Conservation (phyloP, 1,284 basidiomycete genomes). For the Paramarasmius palmivorus region DNA sequence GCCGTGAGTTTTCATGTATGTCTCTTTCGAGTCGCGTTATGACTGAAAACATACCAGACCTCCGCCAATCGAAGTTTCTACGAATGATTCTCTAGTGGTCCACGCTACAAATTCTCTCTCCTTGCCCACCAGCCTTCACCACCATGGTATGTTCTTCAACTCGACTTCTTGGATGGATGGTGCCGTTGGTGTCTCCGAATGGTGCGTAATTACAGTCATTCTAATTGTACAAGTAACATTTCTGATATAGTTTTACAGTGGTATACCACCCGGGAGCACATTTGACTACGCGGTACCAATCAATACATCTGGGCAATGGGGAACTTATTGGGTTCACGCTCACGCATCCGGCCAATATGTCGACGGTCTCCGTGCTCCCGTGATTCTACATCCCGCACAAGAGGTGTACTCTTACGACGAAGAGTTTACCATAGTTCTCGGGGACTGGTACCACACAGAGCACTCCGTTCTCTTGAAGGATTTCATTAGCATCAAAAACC, state of each 20-base stretch:
- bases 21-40: background rate
- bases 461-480: conserved; percentile 63
- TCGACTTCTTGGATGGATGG: conserved; percentile 87
- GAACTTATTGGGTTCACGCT: conserved; percentile 90
- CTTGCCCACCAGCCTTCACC: conserved; percentile 66
- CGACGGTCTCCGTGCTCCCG: conserved; percentile 80
- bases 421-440: conserved; percentile 85
- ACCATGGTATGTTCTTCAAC: conserved; percentile 95
- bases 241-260: conserved; percentile 43
- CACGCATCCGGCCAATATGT: conserved; percentile 81
- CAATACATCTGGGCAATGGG: conserved; percentile 69
- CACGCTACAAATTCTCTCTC: conserved; percentile 78
- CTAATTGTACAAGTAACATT: background rate
- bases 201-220: conserved; percentile 43
- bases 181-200: conserved; percentile 81
- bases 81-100: conserved; percentile 72
- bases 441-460: conserved; percentile 86
- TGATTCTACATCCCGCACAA: conserved; percentile 69
- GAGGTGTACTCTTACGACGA: conserved; percentile 83
- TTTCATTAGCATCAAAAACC: conserved; percentile 79
- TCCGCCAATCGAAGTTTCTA: conserved; percentile 74
- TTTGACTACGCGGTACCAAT: conserved; percentile 86
- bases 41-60: conserved; percentile 47
- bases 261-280: conserved; percentile 76
- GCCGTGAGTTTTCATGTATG: conserved; percentile 63